Percentiles rank a stretch among this genome's conserved stretches.
phyloP scores from a whole-genome alignment of 768 basidiomycete genomes.

The Ramaria sp. region DNA sequence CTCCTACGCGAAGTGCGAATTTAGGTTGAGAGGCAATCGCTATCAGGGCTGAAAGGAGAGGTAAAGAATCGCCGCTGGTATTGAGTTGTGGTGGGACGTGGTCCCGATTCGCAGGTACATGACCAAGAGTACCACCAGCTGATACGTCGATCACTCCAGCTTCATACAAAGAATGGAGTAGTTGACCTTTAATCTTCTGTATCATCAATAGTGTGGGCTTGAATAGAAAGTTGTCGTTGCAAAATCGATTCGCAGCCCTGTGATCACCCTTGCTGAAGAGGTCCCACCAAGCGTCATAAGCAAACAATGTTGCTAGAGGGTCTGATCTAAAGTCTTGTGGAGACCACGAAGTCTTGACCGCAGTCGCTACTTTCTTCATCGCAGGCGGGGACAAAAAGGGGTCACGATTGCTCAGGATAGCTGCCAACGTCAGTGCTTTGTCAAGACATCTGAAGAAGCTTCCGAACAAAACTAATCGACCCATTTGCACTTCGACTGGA shows the following conservation, averaged over 20 bases:
- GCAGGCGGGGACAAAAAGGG: constrained; percentile 82
- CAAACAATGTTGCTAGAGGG: constrained; percentile 63
- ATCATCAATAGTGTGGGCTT: constrained; percentile 78
- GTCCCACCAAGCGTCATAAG: constrained; percentile 74
- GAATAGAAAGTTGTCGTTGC: constrained; percentile 76
- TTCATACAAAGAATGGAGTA: constrained; percentile 65
- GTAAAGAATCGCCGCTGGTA: constrained; percentile 57
- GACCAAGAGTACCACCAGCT: constrained; percentile 40
- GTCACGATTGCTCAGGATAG: constrained; percentile 80
- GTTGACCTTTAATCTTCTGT: constrained; percentile 66
- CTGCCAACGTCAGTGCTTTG: constrained; percentile 80
- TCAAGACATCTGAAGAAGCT: constrained; percentile 90
- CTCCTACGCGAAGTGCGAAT: constrained; percentile 70
- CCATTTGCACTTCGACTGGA: constrained; percentile 85
- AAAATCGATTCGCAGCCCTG: constrained; percentile 60
- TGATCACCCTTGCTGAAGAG: constrained; percentile 60
- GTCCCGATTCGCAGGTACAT: constrained; percentile 22
- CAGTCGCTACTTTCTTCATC: constrained; percentile 57
- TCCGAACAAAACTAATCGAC: constrained; percentile 80
- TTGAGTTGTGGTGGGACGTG: constrained; percentile 59
- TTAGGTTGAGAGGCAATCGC: constrained; percentile 83
- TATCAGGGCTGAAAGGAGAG: constrained; percentile 74
- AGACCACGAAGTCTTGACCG: constrained; percentile 69
- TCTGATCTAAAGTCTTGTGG: constrained; percentile 78
- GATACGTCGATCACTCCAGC: constrained; percentile 78